Percentiles rank a stretch among this genome's conserved stretches.
These are phyloP conservation scores for Cicer arietinum DNA, from an alignment of 306 rosid genomes.

Conservation along the genomic window DNA sequence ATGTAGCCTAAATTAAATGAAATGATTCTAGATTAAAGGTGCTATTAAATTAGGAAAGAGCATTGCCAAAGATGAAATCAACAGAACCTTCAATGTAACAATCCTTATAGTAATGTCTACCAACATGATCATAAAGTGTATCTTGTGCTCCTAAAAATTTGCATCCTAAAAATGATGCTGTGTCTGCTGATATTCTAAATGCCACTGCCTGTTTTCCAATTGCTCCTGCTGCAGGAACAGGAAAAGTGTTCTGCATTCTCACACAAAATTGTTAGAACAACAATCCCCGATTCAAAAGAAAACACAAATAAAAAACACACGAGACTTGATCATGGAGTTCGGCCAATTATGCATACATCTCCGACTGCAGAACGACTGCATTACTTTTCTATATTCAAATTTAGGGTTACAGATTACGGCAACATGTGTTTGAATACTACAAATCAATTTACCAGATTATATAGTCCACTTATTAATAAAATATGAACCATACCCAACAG, in stretches of 20 bases:
- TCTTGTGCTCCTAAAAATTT: slow-evolving; percentile 94
- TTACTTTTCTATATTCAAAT: too few species aligned
- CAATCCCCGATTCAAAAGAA: too few species aligned
- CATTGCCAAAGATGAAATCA: slow-evolving; percentile 97
- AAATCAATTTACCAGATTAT: too few species aligned
- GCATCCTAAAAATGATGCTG: slow-evolving; percentile 77
- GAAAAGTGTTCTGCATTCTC: slow-evolving; percentile 73
- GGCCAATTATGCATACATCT: too few species aligned
- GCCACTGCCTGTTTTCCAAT: slow-evolving; percentile 92
- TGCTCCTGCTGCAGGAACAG: slow-evolving; percentile 86
- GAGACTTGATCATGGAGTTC: too few species aligned
- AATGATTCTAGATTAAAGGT: too few species aligned
- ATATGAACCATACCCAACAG: too few species aligned
- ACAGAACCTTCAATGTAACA: slow-evolving; percentile 98
- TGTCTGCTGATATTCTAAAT: slow-evolving; percentile 90
- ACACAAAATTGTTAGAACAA: neutral
- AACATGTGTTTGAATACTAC: too few species aligned
- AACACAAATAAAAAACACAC: too few species aligned
- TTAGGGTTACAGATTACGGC: too few species aligned
- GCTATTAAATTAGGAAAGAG: slow-evolving; percentile 50
- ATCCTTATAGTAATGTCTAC: slow-evolving; percentile 93
- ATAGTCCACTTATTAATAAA: too few species aligned
- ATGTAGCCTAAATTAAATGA: neutral
- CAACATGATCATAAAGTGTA: slow-evolving; percentile 87
- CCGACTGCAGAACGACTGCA: too few species aligned